Base-by-base conservation (phyloP, 2,329 filamentous ascomycete genomes). In the Scleromitrula shiraiana region DNA sequence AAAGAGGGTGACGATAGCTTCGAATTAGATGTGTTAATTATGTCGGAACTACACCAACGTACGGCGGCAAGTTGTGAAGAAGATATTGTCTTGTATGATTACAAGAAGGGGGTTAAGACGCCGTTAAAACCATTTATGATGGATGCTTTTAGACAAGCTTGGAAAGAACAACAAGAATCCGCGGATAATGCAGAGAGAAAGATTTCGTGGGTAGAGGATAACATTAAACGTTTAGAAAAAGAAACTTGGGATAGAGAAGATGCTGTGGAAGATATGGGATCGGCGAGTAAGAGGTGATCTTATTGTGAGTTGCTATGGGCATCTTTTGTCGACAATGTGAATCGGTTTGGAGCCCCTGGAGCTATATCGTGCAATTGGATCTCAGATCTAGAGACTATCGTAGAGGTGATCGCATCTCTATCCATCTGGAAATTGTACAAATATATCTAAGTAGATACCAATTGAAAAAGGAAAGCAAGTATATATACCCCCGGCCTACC, bases 21-120 rank as follows among this genome's bases (percentile, higher is more conserved):
- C 53, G 64, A 77, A 46, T 63, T 82, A 48, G 74, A 81, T 56
- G 76, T 73, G 41, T 63, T 80, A n/a, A 72, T 95, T 41, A 63
- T 95, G 14, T 94, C 88, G 1, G 86, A 95, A 64, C 70, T 72
- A 32, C 80, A 87, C 59, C 80, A 82, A 59, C 75, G 89, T 17
- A 71, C 80, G 12, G 85, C 87, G 7, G 88, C 89, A 3, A 72
- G 82, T 36, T 85, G 84, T 49, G 71, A 79, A 23, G 90, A 96
- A 66, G 85, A 91, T 56, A 79, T 88, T 50, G 83, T 86, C 8
- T 71, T 88, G 1, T 94, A 93, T 66, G 84, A 95, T 67, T 88
- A 88, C 64, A 68, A 64, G 24, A 63, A 66, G 22, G 76, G 68
- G 8, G 72, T 68, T 61, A 86, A 83, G 66, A 72, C 72, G 2